Base-by-base conservation (phyloP, 2,329 filamentous ascomycete species). In the Malbranchea zuffiana region DNA sequence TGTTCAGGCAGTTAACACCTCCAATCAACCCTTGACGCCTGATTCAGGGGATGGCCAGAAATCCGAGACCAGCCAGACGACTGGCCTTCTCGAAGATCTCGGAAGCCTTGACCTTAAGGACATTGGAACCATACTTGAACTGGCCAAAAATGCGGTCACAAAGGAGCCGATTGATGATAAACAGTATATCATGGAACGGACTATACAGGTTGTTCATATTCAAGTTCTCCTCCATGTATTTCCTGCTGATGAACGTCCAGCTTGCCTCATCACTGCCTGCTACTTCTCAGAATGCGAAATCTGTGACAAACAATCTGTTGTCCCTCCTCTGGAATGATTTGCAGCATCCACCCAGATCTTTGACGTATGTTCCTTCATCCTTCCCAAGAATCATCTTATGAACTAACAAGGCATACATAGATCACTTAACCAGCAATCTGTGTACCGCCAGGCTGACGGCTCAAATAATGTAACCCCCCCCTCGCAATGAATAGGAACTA, bases 161-260 rank as follows among this genome's bases (percentile, higher is more conserved):
- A 71, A 71, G 2, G 60, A 71, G 27, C 66, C 67, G 5, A 56
- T 74, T 11, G 64, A 82, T 47, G 78, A 82, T 49, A 77, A 72
- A 51, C 67, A 67, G 1, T 75, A 75, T 48, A 57, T 73, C 8
- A 76, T 76, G 72, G 74, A 78, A 49, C 60, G 64, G 16, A 51
- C 76, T 40, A 68, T 78, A 33, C 58, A 66, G 41, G 59, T 65
- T 33, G 39, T 49, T 33, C 35, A 2, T 15, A 19, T 21, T 6
- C 17, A 21, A 66, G 68, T 47, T 59, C 61, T 24, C 62, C 74
- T 49, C 63, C 74, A 25, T 63, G 65, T 38, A 2, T 27, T 20
- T 45, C 43, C 45, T 51, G 47, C 50, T 50, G 42, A 42, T 43
- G 18, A 38, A 45, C 26, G 41, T 49, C 11, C 47, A 52, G 41